Percentiles rank a stretch among this genome's conserved stretches.
phyloP scores from a whole-genome alignment of 768 basidiomycete species.

The Nidularia pulvinata region DNA sequence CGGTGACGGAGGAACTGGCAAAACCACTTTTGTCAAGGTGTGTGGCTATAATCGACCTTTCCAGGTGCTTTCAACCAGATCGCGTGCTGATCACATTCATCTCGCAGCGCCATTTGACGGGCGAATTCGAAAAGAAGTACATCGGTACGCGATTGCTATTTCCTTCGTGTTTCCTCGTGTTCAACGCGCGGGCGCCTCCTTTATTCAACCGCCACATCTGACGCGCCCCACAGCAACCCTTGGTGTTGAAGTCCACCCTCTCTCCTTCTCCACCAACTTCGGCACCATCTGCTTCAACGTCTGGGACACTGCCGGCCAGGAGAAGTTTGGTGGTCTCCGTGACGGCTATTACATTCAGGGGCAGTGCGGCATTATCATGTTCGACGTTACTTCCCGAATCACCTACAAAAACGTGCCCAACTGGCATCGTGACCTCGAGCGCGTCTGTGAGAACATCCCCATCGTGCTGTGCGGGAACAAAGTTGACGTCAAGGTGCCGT shows the following conservation, averaged over 20 bases:
- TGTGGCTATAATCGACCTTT: slow-evolving; percentile 11
- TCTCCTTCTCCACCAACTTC: slow-evolving; percentile 96
- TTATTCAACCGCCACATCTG: slow-evolving; percentile 8
- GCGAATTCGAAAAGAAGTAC: slow-evolving; percentile 99
- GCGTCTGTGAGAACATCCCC: slow-evolving; percentile 99
- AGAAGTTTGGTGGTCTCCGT: slow-evolving; percentile 98
- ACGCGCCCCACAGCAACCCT: slow-evolving; percentile 76
- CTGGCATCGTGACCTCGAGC: slow-evolving; percentile 99
- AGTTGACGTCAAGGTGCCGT: slow-evolving; percentile 94
- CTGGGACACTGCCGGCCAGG: slow-evolving; percentile 99
- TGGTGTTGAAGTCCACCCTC: slow-evolving; percentile 98
- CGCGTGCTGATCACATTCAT: slow-evolving; percentile 51
- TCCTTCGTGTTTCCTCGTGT: slow-evolving; percentile 8
- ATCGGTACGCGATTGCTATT: slow-evolving; percentile 64
- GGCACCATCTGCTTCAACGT: slow-evolving; percentile 99
- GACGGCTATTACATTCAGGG: slow-evolving; percentile 98
- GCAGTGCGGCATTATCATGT: slow-evolving; percentile 99
- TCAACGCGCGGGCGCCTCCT: slow-evolving; percentile 9
- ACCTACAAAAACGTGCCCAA: slow-evolving; percentile 99
- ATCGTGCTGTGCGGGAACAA: slow-evolving; percentile 99
- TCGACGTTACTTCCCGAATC: slow-evolving; percentile 99
- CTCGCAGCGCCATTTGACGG: slow-evolving; percentile 91
- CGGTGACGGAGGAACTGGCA: slow-evolving; percentile 96
- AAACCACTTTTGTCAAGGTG: slow-evolving; percentile 99
- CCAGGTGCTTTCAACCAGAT: slow-evolving; percentile 33